Base-by-base conservation (phyloP, 371 early-diverging fungal species). In the Encephalitozoon intestinalis region DNA sequence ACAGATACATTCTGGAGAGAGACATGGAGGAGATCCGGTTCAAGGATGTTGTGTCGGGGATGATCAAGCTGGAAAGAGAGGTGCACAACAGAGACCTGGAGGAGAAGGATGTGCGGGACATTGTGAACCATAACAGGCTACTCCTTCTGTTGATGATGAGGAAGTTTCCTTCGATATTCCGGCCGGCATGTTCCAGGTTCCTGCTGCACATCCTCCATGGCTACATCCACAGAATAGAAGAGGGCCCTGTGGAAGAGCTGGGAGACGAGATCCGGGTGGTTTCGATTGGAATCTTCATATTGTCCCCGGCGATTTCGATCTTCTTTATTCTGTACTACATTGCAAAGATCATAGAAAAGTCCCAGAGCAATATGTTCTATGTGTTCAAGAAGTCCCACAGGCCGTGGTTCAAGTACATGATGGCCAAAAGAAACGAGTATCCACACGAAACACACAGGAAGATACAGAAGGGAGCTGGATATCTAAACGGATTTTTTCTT, bases 311-410 rank as follows among this genome's bases (percentile, higher is more conserved):
- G 0, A 58, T 58, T 15, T 58, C 58, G 0, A 34, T 34, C 12
- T 58, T 58, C 34, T 34, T 58, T n/a, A 58, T 58, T 12, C 58
- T 58, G 58, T 58, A 58, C 58, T 58, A 58, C 18, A 37, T 58
- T 58, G 58, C 28, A 15, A 58, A 21, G 15, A 58, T 58, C 15
- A 58, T 58, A n/a, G 58, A 58, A 15, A 58, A 58, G 34, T 58
- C 58, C 18, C 58, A 58, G 28, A 58, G 18, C 58, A 34, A 21
- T 18, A 28, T 34, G 1, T 58, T 58, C 28, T 58, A 58, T 58
- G 25, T 37, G n/a, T 34, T 58, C 34, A 25, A 21, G 18, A 25
- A 37, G 37, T 31, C 30, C 15, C 58, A 58, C 31, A 58, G 58
- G 21, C 30, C 58, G n/a, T 58, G 34, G 18, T 58, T 58, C 58